These are phyloP conservation scores for Aristolochia californica DNA, from an alignment of 164 flowering plant species.

Conservation along the genomic window DNA sequence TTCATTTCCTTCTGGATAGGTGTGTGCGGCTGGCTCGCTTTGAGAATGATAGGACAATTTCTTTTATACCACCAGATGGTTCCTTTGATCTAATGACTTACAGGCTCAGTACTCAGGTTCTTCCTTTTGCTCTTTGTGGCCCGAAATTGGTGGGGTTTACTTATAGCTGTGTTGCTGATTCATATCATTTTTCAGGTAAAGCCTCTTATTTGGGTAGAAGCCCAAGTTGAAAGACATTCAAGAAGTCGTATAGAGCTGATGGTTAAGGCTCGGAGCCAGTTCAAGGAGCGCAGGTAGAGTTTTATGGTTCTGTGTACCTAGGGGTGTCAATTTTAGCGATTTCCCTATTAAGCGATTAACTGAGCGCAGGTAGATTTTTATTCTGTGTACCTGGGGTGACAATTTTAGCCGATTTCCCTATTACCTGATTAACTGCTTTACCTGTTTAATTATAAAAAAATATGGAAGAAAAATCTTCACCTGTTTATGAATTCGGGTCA, in stretches of 20 bases:
- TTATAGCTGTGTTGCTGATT: constrained; percentile 2
- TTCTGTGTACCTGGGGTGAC: too few relatives aligned
- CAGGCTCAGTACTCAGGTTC: constrained; percentile 84
- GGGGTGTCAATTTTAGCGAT: too few relatives aligned
- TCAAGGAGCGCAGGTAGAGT: constrained; percentile 90
- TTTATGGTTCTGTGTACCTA: not conserved
- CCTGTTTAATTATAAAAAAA: too few relatives aligned
- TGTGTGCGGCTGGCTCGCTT: constrained; percentile 98
- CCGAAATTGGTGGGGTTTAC: not conserved
- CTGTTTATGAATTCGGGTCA: too few relatives aligned
- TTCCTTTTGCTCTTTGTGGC: constrained; percentile 7
- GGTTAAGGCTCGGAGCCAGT: constrained; percentile 96
- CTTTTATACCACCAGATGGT: constrained; percentile 99
- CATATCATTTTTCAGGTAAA: constrained; percentile 52
- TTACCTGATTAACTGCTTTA: too few relatives aligned
- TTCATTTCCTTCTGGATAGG: constrained; percentile 27
- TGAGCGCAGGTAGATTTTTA: too few relatives aligned
- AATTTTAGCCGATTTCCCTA: too few relatives aligned
- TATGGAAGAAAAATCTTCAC: too few relatives aligned
- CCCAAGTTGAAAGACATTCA: constrained; percentile 90
- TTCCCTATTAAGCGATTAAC: too few relatives aligned
- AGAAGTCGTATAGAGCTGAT: constrained; percentile 83
- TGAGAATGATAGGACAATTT: constrained; percentile 95
- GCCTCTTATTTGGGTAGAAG: constrained; percentile 98
- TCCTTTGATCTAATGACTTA: constrained; percentile 96